These are phyloP conservation scores for Pelargonium cotyledonis DNA, from an alignment of 441 rosid species.

Conservation along the genomic window DNA sequence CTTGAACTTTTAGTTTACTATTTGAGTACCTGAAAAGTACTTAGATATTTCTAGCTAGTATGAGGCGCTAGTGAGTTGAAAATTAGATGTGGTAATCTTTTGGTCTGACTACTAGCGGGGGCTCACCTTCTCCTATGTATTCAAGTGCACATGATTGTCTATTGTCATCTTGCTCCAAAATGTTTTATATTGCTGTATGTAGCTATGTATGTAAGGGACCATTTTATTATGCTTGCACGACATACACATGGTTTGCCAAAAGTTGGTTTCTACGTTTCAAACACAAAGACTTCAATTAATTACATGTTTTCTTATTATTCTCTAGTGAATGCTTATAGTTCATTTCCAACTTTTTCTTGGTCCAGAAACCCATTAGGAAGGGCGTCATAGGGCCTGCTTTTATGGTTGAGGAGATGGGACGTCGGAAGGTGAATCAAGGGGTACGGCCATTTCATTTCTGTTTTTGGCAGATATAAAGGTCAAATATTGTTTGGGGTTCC, in stretches of 20 bases:
- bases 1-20: too few species aligned
- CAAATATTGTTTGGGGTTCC: neutral
- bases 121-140: neutral
- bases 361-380: slow-evolving; percentile 75
- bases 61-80: neutral
- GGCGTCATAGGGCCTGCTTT: slow-evolving; percentile 77
- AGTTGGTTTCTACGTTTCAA: neutral
- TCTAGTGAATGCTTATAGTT: slow-evolving; percentile 4
- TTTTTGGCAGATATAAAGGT: neutral
- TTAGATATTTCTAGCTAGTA: too few species aligned
- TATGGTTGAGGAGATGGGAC: slow-evolving; percentile 83
- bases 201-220: neutral
- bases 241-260: neutral
- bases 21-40: too few species aligned
- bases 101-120: neutral
- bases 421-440: slow-evolving; percentile 56
- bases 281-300: neutral
- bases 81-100: neutral
- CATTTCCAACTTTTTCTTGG: slow-evolving; percentile 10
- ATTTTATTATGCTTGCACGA: too few species aligned
- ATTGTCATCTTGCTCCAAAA: neutral
- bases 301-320: neutral
- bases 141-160: neutral
- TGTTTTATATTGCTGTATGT: neutral
- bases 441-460: slow-evolving; percentile 30